A percentile compares a stretch with the other conserved stretches of the same genome.
phyloP scores from a whole-genome alignment of 2,329 filamentous ascomycete genomes.

The Metarhizium brunneum region DNA sequence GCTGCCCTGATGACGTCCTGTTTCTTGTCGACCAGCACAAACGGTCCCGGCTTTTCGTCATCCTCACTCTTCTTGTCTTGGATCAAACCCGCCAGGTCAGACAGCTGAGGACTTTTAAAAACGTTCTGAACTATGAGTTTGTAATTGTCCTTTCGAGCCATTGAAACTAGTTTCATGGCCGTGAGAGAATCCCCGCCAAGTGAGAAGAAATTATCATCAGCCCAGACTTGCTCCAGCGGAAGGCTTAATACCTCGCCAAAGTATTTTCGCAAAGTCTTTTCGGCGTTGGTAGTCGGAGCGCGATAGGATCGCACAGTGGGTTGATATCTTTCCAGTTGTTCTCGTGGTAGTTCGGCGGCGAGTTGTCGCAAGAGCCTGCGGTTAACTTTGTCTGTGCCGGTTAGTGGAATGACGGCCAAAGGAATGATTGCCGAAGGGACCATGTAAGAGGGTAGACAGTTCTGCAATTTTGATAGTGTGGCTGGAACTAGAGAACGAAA shows the following conservation, averaged over 20 bases:
- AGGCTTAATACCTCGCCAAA: not conserved
- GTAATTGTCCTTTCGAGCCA: no score
- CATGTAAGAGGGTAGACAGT: slow-evolving; percentile 3
- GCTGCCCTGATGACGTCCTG: no score
- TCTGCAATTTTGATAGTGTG: not conserved
- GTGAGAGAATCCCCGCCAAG: slow-evolving; percentile 2
- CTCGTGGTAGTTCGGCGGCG: not conserved
- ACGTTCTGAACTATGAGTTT: no score
- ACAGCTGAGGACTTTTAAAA: no score
- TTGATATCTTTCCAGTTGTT: not conserved
- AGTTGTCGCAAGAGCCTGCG: not conserved
- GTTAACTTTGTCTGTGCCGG: not conserved
- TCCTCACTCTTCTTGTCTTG: no score
- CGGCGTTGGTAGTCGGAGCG: not conserved
- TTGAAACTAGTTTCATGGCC: not conserved
- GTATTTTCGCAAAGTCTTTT: not conserved
- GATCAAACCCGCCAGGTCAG: no score
- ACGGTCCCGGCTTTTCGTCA: no score
- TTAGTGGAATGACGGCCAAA: not conserved
- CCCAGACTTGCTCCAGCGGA: not conserved
- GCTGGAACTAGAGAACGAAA: not conserved
- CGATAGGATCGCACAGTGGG: no score
- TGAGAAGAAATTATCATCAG: not conserved
- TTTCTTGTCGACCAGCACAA: no score
- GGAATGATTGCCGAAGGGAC: not conserved